Conservation (phyloP, 768 basidiomycete genomes). For the Pulveroboletus ravenelii region DNA sequence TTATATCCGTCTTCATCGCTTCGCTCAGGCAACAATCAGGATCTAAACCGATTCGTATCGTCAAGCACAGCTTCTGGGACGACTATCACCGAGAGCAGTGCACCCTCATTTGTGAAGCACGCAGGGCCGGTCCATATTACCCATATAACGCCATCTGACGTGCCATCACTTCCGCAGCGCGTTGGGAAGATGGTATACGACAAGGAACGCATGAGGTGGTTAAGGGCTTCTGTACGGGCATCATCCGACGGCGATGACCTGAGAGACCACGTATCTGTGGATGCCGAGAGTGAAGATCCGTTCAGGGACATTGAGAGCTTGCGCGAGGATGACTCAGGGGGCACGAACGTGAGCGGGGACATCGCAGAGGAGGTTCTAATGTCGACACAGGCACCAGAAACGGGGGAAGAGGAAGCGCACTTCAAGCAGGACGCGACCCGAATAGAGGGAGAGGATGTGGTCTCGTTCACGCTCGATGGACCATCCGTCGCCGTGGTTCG, state of each 20-base stretch:
- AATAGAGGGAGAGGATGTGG: slow-evolving; percentile 46
- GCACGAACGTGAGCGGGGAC: slow-evolving; percentile 13
- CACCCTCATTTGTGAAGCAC: slow-evolving; percentile 82
- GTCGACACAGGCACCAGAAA: slow-evolving; percentile 12
- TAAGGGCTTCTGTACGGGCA: slow-evolving; percentile 49
- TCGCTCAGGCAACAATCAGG: slow-evolving; percentile 53
- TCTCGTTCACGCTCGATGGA: slow-evolving; percentile 69
- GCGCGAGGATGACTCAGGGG: slow-evolving; percentile 52
- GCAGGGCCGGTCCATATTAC: slow-evolving; percentile 73
- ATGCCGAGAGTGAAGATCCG: slow-evolving; percentile 74
- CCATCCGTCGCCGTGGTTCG: slow-evolving; percentile 49
- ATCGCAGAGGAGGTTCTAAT: slow-evolving; percentile 3
- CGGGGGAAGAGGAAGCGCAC: slow-evolving; percentile 13
- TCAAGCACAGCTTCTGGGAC: slow-evolving; percentile 79
- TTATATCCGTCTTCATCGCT: slow-evolving; percentile 50
- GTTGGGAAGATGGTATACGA: slow-evolving; percentile 90
- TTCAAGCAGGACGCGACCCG: slow-evolving; percentile 27
- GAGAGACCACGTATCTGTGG: slow-evolving; percentile 27
- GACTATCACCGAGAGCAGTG: slow-evolving; percentile 65
- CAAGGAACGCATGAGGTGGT: slow-evolving; percentile 79
- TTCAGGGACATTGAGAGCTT: slow-evolving; percentile 91
- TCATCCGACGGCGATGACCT: slow-evolving; percentile 29
- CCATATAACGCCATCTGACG: slow-evolving; percentile 75
- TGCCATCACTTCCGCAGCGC: slow-evolving; percentile 68
- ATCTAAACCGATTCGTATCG: slow-evolving; percentile 86